Evolutionary conservation across 192 early-diverging fungal genomes (phyloP).

Genomic region (Jimgerdemannia lactiflua): DNA sequence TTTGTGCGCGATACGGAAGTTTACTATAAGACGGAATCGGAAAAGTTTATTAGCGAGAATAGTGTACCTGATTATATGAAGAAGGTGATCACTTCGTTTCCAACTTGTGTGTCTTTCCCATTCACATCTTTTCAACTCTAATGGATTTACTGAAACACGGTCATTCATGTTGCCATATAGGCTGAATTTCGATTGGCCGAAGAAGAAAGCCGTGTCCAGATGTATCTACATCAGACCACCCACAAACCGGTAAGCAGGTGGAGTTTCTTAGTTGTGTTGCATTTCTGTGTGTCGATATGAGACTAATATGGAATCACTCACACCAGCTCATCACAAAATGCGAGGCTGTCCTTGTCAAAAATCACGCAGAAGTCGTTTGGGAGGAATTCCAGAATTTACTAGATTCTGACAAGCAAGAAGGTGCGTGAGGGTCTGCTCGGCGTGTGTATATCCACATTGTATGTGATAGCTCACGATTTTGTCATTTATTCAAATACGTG

Average conservation of each 20-base stretch:
- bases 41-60: conserved; percentile 89
- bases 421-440: conserved; percentile 4
- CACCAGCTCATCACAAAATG: conserved; percentile 70
- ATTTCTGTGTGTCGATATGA: background rate
- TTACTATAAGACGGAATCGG: conserved; percentile 89
- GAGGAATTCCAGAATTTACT: conserved; percentile 91
- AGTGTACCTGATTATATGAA: conserved; percentile 95
- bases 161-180: conserved; percentile 21
- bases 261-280: background rate
- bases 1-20: conserved; percentile 78
- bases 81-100: conserved; percentile 41
- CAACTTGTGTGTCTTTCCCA: background rate
- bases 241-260: conserved; percentile 48
- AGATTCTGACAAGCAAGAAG: conserved; percentile 80
- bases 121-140: background rate
- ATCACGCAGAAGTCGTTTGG: conserved; percentile 78
- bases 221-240: conserved; percentile 85
- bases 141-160: background rate
- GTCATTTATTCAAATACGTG: background rate
- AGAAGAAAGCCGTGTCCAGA: conserved; percentile 87
- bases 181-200: conserved; percentile 69
- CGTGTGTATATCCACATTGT: background rate
- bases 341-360: conserved; percentile 84
- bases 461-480: background rate
- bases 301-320: background rate